A percentile compares a stretch with the other conserved stretches of the same genome.
Evolutionary conservation across 1,284 basidiomycete species (phyloP).

Genomic region (Moesziomyces aphidis): DNA sequence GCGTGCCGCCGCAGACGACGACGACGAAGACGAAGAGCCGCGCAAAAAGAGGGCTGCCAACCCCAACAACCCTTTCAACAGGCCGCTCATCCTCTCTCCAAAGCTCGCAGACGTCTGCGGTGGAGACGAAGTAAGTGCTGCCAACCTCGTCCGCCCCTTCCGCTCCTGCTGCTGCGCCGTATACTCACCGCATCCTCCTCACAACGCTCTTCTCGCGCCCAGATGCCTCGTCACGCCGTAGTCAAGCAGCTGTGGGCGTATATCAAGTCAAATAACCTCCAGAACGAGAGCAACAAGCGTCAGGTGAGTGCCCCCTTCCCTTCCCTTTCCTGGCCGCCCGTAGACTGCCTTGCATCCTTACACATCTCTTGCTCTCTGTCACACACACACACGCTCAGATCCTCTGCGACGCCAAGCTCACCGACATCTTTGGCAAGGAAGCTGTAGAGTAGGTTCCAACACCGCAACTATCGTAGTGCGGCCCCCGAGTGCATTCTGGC

Average conservation of each 20-base stretch:
- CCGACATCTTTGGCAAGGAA: constrained; percentile 78
- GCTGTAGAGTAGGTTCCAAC: constrained; percentile 73
- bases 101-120: constrained; percentile 64
- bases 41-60: constrained; percentile 58
- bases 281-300: constrained; percentile 81
- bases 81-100: constrained; percentile 59
- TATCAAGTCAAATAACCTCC: constrained; percentile 80
- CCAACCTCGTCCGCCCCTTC: not conserved
- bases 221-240: constrained; percentile 84
- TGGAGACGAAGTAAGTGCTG: constrained; percentile 53
- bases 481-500: not conserved
- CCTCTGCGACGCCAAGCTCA: constrained; percentile 78
- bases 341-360: not conserved
- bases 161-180: constrained; percentile 1
- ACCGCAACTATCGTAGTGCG: not conserved
- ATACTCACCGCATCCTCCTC: not conserved
- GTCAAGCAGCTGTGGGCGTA: constrained; percentile 88
- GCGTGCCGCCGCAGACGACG: constrained; percentile 27
- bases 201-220: constrained; percentile 70
- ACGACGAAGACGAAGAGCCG: constrained; percentile 44
- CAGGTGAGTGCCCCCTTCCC: constrained; percentile 31
- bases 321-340: not conserved
- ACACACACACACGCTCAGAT: too few relatives aligned
- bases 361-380: not conserved
- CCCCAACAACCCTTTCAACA: constrained; percentile 66